phyloP scores from a whole-genome alignment of 169 alveolate genomes.

The Fabrea salina region DNA sequence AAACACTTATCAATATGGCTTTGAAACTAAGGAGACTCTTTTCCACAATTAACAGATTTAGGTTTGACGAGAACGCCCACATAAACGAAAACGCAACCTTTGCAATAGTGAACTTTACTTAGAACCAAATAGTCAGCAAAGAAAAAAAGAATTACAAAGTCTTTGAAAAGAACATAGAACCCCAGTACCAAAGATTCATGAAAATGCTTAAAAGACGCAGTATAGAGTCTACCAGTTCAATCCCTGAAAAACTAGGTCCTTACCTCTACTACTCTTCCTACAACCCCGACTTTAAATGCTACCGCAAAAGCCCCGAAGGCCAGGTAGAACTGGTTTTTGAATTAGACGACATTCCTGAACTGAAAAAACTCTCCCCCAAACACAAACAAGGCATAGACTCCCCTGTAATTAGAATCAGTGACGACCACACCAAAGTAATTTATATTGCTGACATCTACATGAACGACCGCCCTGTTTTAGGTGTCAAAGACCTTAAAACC shows the following conservation, averaged over 20 bases:
- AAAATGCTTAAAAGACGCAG: not conserved
- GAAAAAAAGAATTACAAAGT: constrained; percentile 20
- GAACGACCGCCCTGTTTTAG: not conserved
- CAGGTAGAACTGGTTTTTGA: constrained; percentile 15
- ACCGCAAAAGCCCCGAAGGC: not conserved
- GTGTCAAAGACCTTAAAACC: not conserved
- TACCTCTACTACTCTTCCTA: not conserved
- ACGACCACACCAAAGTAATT: not conserved
- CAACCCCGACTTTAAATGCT: not conserved
- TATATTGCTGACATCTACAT: not conserved
- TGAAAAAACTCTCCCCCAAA: not conserved
- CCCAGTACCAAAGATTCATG: not conserved
- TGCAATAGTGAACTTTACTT: not conserved
- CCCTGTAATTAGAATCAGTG: constrained; percentile 11
- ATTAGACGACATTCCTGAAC: not conserved
- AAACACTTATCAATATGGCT: no score
- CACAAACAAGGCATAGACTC: not conserved
- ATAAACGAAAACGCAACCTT: no score
- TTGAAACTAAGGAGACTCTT: no score
- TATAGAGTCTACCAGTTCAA: not conserved
- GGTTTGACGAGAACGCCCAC: no score
- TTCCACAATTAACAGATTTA: no score
- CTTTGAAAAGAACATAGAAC: not conserved
- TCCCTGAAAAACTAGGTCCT: constrained; percentile 4
- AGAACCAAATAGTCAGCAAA: constrained; percentile 3